A percentile compares a stretch with the other conserved stretches of the same genome.
These are phyloP conservation scores for Casuarina glauca DNA, from an alignment of 306 rosid species.

Conservation along the genomic window DNA sequence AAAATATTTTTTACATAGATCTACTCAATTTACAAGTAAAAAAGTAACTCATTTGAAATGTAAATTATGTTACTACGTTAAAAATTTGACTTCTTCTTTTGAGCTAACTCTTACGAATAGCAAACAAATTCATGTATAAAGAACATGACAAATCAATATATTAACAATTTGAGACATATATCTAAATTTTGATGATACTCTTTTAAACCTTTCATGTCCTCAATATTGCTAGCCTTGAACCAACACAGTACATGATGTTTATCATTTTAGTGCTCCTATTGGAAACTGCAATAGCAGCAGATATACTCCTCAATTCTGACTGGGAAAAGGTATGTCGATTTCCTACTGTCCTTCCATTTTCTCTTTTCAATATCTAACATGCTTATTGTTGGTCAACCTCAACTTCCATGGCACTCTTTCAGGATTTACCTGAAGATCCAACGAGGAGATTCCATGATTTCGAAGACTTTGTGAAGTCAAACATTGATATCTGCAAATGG, in stretches of 20 bases:
- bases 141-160: no score
- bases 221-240: constrained; percentile 29
- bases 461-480: constrained; percentile 37
- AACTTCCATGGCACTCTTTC: not conserved
- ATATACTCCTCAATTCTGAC: constrained; percentile 36
- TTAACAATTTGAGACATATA: no score
- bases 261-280: constrained; percentile 30
- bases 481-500: constrained; percentile 35
- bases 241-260: constrained; percentile 33
- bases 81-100: no score
- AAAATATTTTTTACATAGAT: no score
- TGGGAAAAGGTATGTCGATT: constrained; percentile 41
- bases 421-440: constrained; percentile 46
- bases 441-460: constrained; percentile 35
- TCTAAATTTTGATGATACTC: no score
- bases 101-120: no score
- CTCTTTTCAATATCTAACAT: not conserved
- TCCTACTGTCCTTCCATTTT: not conserved
- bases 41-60: no score
- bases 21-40: no score
- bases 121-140: no score
- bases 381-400: not conserved
- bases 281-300: constrained; percentile 44
- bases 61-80: no score
- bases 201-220: not conserved